A percentile compares a stretch with the other conserved stretches of the same genome.
Evolutionary conservation across 2,329 filamentous ascomycete genomes (phyloP).

Genomic region (Alternaria postmessia): DNA sequence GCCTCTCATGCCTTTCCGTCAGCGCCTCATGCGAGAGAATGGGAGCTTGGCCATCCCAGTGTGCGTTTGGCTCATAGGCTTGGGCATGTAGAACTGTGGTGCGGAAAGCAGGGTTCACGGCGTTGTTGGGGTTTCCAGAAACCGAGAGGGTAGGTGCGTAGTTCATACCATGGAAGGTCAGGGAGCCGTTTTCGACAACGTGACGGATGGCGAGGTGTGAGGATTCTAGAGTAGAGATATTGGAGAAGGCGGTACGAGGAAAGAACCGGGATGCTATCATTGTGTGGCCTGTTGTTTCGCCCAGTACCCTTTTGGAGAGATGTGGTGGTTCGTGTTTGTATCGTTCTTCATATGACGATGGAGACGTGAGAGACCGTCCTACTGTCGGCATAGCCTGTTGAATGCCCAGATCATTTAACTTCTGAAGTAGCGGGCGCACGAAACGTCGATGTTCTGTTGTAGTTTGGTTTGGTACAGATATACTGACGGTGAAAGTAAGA

Average conservation of each 20-base stretch:
- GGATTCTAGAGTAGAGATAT: conserved; percentile 5
- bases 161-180: conserved; percentile 39
- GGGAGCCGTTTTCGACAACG: conserved; percentile 30
- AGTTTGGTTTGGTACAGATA: conserved; percentile 28
- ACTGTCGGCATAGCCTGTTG: conserved; percentile 19
- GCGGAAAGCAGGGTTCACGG: conserved; percentile 35
- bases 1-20: conserved; percentile 14
- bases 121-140: conserved; percentile 26
- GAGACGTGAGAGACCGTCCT: conserved; percentile 3
- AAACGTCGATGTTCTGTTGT: conserved; percentile 23
- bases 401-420: conserved; percentile 30
- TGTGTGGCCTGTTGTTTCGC: conserved; percentile 33
- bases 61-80: conserved; percentile 25
- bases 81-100: conserved; percentile 35
- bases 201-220: conserved; percentile 26
- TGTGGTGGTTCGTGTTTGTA: background rate
- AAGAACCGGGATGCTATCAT: conserved; percentile 40
- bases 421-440: conserved; percentile 27
- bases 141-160: conserved; percentile 23
- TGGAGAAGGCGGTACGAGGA: conserved; percentile 22
- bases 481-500: conserved; percentile 31
- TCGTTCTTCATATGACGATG: background rate
- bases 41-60: conserved; percentile 27
- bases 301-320: conserved; percentile 13
- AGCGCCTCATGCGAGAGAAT: conserved; percentile 3